Conservation (phyloP, 1,139 yeast species). For the Yamadazyma blattariae region DNA sequence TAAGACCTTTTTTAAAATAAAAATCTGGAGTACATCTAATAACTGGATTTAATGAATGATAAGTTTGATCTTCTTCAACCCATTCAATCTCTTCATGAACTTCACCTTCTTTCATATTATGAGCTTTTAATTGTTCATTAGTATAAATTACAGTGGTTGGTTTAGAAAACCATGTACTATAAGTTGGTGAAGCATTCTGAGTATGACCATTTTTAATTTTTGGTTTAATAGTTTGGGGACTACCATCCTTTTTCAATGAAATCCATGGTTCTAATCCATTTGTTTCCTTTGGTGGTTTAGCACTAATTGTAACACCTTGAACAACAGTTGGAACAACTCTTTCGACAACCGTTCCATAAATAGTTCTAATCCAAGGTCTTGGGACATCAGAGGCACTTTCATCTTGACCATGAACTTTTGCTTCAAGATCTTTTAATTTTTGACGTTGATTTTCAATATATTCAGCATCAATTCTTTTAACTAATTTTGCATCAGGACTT, state of each 20-base stretch:
- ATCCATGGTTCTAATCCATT: conserved; percentile 82
- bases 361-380: conserved; percentile 74
- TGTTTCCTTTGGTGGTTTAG: conserved; percentile 65
- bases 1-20: conserved; percentile 63
- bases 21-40: conserved; percentile 82
- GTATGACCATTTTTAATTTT: conserved; percentile 68
- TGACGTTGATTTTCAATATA: conserved; percentile 32
- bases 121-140: conserved; percentile 65
- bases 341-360: conserved; percentile 53
- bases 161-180: conserved; percentile 73
- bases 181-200: conserved; percentile 65
- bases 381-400: conserved; percentile 21
- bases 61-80: conserved; percentile 66
- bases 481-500: conserved; percentile 10
- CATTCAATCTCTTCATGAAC: conserved; percentile 50
- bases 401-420: conserved; percentile 10
- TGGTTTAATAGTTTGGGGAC: conserved; percentile 78
- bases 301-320: conserved; percentile 77
- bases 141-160: conserved; percentile 55
- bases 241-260: conserved; percentile 69
- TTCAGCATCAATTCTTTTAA: conserved; percentile 31
- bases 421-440: conserved; percentile 10
- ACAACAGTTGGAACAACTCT: conserved; percentile 79
- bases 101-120: conserved; percentile 63
- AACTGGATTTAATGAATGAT: conserved; percentile 69